Evolutionary conservation across 176 grass and related monocot species (phyloP), one percentile per base, ranked within the genome.

Genomic region (Zizania latifolia): DNA sequence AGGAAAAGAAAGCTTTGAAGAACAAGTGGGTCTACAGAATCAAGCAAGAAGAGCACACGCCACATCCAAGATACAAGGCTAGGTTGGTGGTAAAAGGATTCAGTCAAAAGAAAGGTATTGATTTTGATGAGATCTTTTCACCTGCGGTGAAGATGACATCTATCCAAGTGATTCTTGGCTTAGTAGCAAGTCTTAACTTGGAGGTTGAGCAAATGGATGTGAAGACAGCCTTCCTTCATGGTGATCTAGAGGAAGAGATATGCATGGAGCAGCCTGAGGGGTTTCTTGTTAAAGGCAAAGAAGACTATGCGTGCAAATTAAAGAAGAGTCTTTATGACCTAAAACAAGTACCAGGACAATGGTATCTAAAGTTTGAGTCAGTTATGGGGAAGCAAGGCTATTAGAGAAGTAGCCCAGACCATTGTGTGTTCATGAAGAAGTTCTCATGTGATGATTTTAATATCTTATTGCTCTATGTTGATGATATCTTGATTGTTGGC

Each of bases 241-340:
- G n/a, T n/a, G n/a, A n/a, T n/a, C n/a, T n/a, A n/a, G n/a, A n/a
- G n/a, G n/a, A n/a, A n/a, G n/a, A n/a, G n/a, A n/a, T n/a, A n/a
- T n/a, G n/a, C n/a, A n/a, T n/a, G n/a, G n/a, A n/a, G n/a, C 68
- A 81, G 8, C 78, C 31, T 16, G 12, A 72, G 30, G n/a, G 64
- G 22, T 72, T 72, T 51, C 38, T 60, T 21, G n/a, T 48, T 1
- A 36, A 38, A 60, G 67, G n/a, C 14, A 33, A 61, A 14, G 38
- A 81, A 35, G 27, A 72, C n/a, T 26, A 65, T 57, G 24, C 43
- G 26, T 69, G 35, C 22, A 21, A 14, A 2, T 9, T 44, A 4
- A 79, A 58, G 36, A 79, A 79, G 43, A 55, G 45, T 68, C 23
- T 79, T 2, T 58, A 79, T 68, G 62, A 35, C 62, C 34, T 69